A percentile compares a stretch with the other conserved stretches of the same genome.
phyloP scores from a whole-genome alignment of 768 basidiomycete species.

The Amanita phalloides region DNA sequence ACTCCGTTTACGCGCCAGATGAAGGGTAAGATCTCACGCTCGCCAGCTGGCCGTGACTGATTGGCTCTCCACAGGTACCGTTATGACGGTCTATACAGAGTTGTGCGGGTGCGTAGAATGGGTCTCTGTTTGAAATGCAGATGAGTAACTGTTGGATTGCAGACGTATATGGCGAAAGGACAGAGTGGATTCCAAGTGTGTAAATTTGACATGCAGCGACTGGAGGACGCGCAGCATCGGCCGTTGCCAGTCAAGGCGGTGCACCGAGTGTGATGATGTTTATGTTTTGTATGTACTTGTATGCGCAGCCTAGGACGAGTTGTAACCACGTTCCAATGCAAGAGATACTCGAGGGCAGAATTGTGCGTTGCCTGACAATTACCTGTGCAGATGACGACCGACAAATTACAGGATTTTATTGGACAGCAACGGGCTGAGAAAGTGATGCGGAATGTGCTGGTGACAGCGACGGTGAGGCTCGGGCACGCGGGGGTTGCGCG shows the following conservation, averaged over 20 bases:
- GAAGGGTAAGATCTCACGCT: slow-evolving; percentile 15
- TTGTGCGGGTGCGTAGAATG: slow-evolving; percentile 17
- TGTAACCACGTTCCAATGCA: background rate
- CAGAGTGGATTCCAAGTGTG: slow-evolving; percentile 19
- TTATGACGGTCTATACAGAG: slow-evolving; percentile 32
- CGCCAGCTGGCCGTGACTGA: background rate
- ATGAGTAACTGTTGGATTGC: background rate
- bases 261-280: background rate
- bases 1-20: slow-evolving; percentile 23
- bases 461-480: slow-evolving; percentile 34
- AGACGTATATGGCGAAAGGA: slow-evolving; percentile 21
- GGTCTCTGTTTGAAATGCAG: background rate
- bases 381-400: background rate
- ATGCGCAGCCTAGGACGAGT: background rate
- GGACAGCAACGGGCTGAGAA: slow-evolving; percentile 46
- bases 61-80: slow-evolving; percentile 19
- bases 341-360: slow-evolving; percentile 10
- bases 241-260: background rate
- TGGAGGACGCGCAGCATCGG: background rate
- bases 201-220: slow-evolving; percentile 15
- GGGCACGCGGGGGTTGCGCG: slow-evolving; percentile 8
- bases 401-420: slow-evolving; percentile 40
- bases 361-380: slow-evolving; percentile 4
- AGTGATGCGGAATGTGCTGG: slow-evolving; percentile 31
- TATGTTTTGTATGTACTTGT: background rate